A percentile compares a stretch with the other conserved stretches of the same genome.
Conservation (phyloP, 2,329 filamentous ascomycete genomes). For the Pleomassaria siparia region DNA sequence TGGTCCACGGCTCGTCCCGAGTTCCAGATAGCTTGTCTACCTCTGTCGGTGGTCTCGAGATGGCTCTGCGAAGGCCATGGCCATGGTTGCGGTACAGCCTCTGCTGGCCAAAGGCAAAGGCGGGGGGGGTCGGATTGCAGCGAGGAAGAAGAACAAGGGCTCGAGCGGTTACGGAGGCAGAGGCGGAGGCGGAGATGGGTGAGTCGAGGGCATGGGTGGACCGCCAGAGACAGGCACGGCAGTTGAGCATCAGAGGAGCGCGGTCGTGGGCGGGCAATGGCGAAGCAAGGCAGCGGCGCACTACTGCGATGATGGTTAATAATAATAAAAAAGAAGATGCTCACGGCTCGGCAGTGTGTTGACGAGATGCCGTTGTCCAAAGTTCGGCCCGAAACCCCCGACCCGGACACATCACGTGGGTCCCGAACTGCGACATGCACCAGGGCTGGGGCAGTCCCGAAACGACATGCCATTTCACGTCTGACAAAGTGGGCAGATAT, state of each 20-base stretch:
- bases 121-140: conserved; percentile 20
- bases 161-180: conserved; percentile 10
- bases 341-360: neutral
- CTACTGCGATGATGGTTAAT: conserved; percentile 3
- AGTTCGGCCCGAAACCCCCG: no score
- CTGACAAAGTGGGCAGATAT: neutral
- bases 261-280: conserved; percentile 4
- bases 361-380: no score
- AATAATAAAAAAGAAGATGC: conserved; percentile 18
- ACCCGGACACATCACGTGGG: no score
- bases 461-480: no score
- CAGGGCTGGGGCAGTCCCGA: no score
- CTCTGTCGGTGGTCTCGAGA: conserved; percentile 8
- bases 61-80: conserved; percentile 9
- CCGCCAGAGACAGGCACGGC: conserved; percentile 48
- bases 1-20: conserved; percentile 27
- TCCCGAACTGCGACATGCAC: no score
- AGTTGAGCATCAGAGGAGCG: conserved; percentile 46
- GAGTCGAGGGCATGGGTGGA: conserved; percentile 46
- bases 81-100: conserved; percentile 18
- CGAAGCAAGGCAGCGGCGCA: neutral
- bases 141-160: conserved; percentile 29
- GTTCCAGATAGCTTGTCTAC: conserved; percentile 13
- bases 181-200: conserved; percentile 4
- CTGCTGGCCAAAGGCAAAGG: conserved; percentile 19